Base-by-base conservation (phyloP, 2,329 filamentous ascomycete genomes). In the Verticillium nubilum region DNA sequence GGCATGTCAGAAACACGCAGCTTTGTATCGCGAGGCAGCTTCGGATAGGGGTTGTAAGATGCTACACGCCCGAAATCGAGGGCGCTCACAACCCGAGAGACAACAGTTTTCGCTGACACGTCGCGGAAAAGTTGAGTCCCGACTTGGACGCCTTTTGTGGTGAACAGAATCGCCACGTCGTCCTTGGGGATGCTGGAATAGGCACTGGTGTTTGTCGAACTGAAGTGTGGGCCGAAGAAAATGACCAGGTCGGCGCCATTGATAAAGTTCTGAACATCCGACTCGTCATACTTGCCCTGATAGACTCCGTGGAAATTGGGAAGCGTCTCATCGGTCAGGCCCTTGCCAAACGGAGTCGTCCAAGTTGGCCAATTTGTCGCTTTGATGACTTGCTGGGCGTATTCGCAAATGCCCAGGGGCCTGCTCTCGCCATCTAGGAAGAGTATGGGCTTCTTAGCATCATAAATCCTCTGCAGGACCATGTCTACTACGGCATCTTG, bases 361-460 rank as follows among this genome's bases (percentile, higher is more conserved):
- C 74, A 80, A 0, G 78, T 81, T 0, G 80, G 80, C 69, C 78
- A 80, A 0, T 69, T 67, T 0, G 79, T 82, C 2, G 67, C 42
- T 33, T 74, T 67, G 9, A 78, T 73, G 17, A 85, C 66, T 9
- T 72, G 63, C 59, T 81, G 72, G 1, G 80, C 69, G 4, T 76
- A 69, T 0, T 75, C 67, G 0, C 74, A 64, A 31, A 81, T 74
- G n/a, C 72, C 72, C 28, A 78, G 68, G 0, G 73, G 66, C 50
- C 75, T 68, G n/a, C 73, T 75, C 60, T 81, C 76, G 2, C 80
- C 81, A 61, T 85, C 83, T 0, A 83, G 77, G 2, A 84, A 63
- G 56, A 86, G 80, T 53, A 80, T 63, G 0, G 82, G 81, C 42
- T 75, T 74, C 56, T 78, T 77, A 1, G 79, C 74, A 0, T 66